Percentiles rank a stretch among this genome's conserved stretches.
These are phyloP conservation scores for Tritrichomonas musculus DNA, from an alignment of 208 protist genomes.

Conservation along the genomic window DNA sequence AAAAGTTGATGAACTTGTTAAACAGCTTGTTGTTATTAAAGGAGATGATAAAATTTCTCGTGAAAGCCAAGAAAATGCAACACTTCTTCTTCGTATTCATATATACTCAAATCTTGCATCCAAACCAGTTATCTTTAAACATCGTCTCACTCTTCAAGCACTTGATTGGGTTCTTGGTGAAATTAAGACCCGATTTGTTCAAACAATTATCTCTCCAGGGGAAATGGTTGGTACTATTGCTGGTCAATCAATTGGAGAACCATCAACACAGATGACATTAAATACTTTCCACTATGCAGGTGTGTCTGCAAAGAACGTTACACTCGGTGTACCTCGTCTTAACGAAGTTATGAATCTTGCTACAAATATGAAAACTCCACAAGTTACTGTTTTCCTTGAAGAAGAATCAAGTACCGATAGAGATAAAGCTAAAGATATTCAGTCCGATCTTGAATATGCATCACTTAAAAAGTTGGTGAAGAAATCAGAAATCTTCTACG, in stretches of 20 bases:
- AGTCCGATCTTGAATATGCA: constrained; percentile 46
- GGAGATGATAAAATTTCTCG: constrained; percentile 68
- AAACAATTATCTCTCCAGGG: constrained; percentile 78
- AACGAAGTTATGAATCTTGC: constrained; percentile 97
- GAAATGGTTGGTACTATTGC: constrained; percentile 96
- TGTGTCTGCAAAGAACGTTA: constrained; percentile 97
- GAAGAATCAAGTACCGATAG: constrained; percentile 39
- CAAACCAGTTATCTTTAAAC: constrained; percentile 76
- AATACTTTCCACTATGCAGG: constrained; percentile 99
- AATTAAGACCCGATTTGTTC: constrained; percentile 78
- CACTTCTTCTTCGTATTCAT: constrained; percentile 81
- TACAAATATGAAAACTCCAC: constrained; percentile 83
- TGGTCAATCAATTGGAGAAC: constrained; percentile 97
- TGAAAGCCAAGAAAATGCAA: constrained; percentile 81
- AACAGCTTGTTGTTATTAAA: constrained; percentile 65
- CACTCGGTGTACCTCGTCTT: constrained; percentile 96
- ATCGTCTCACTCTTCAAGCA: constrained; percentile 76
- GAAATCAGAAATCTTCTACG: constrained; percentile 78
- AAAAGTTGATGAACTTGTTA: constrained; percentile 37
- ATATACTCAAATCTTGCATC: constrained; percentile 68
- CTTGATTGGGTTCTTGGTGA: constrained; percentile 93
- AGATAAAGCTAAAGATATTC: constrained; percentile 46
- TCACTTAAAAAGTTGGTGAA: constrained; percentile 40
- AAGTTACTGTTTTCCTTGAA: constrained; percentile 77
- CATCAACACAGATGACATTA: constrained; percentile 99